Percentiles rank a stretch among this genome's conserved stretches.
phyloP scores from a whole-genome alignment of 345 rosid genomes.

The Gossypium arboreum region DNA sequence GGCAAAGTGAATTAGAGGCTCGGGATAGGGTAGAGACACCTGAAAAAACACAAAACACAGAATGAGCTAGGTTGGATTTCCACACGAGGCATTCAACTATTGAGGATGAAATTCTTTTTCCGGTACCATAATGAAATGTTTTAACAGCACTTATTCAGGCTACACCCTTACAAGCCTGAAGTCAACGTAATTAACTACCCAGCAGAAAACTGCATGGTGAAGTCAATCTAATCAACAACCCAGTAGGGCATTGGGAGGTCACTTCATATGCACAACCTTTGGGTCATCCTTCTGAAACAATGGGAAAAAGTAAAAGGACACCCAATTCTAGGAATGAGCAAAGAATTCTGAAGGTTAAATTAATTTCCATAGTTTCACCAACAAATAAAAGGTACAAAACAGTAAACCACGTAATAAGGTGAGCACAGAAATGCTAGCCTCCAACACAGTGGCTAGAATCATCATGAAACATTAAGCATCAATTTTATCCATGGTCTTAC shows the following conservation, averaged over 20 bases:
- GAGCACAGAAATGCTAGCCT: neutral
- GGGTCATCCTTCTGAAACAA: neutral
- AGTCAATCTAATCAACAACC: conserved; percentile 1
- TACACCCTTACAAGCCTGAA: neutral
- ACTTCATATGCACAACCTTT: neutral
- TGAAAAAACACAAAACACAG: conserved; percentile 18
- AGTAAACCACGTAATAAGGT: neutral
- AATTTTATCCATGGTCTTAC: conserved; percentile 26
- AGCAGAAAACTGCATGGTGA: neutral
- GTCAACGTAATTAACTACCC: neutral
- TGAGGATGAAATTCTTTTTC: neutral
- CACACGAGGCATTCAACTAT: neutral
- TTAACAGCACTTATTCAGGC: neutral
- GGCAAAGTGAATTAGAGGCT: conserved; percentile 74
- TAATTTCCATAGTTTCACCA: neutral
- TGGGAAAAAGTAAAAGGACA: neutral
- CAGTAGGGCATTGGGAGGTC: neutral
- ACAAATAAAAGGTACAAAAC: neutral
- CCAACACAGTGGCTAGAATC: neutral
- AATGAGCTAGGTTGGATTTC: conserved; percentile 5
- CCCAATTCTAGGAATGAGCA: neutral
- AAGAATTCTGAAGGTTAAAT: neutral
- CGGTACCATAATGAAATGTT: neutral
- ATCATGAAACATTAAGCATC: conserved; percentile 1
- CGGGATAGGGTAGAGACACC: conserved; percentile 63